Percentiles rank a stretch among this genome's conserved stretches.
These are phyloP conservation scores for Metschnikowia koreensis DNA, from an alignment of 805 yeast genomes.

Conservation along the genomic window DNA sequence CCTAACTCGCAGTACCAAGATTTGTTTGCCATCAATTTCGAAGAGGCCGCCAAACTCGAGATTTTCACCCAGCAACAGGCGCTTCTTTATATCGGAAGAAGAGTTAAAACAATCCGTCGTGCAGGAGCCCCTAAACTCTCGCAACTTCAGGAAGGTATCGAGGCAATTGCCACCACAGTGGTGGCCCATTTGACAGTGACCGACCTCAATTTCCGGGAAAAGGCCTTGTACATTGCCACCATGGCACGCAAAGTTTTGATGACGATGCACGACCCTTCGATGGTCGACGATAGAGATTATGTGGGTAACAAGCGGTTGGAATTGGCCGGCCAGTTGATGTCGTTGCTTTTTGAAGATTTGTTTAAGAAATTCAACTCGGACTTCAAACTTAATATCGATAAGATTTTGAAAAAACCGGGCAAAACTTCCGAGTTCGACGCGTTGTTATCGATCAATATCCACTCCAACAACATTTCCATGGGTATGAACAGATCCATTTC, in stretches of 20 bases:
- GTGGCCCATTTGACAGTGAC: constrained; percentile 91
- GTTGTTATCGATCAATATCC: constrained; percentile 80
- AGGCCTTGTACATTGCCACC: constrained; percentile 89
- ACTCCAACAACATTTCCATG: constrained; percentile 87
- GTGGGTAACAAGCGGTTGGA: constrained; percentile 97
- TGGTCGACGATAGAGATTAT: constrained; percentile 98
- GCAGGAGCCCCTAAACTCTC: constrained; percentile 77
- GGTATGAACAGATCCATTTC: constrained; percentile 96
- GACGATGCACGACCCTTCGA: constrained; percentile 90
- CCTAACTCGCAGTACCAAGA: constrained; percentile 86
- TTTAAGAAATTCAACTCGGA: constrained; percentile 95
- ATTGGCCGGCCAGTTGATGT: constrained; percentile 95
- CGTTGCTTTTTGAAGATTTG: constrained; percentile 91
- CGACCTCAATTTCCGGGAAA: constrained; percentile 85
- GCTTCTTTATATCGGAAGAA: constrained; percentile 81
- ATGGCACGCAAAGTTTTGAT: constrained; percentile 95
- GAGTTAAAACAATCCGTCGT: constrained; percentile 91
- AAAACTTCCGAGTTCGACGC: constrained; percentile 96
- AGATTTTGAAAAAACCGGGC: constrained; percentile 88
- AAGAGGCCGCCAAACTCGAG: constrained; percentile 84
- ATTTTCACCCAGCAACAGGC: constrained; percentile 93
- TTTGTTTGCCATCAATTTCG: constrained; percentile 86
- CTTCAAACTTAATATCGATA: constrained; percentile 91
- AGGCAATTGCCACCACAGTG: constrained; percentile 92
- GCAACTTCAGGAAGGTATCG: constrained; percentile 89